These are phyloP conservation scores for Mycena vitilis DNA, from an alignment of 768 basidiomycete species.

Conservation along the genomic window DNA sequence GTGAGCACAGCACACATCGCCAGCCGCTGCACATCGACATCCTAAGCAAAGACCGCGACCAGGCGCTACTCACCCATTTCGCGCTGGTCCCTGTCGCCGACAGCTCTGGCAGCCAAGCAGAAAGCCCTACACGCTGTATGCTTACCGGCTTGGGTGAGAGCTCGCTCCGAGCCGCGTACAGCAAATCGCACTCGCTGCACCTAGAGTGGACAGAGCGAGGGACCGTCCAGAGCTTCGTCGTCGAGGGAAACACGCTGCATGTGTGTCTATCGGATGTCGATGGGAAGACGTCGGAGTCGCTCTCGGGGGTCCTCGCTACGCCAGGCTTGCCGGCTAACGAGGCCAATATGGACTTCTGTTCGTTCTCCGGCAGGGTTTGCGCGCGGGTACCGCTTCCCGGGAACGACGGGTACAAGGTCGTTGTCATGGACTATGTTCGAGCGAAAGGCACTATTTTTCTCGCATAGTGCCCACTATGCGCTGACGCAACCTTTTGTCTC, in stretches of 20 bases:
- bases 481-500: too few species aligned
- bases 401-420: slow-evolving; percentile 1
- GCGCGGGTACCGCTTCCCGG: neutral
- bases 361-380: slow-evolving; percentile 29
- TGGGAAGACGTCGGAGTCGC: neutral
- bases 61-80: slow-evolving; percentile 19
- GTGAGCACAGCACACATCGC: slow-evolving; percentile 14
- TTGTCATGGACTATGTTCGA: slow-evolving; percentile 20
- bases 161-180: neutral
- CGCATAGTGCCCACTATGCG: too few species aligned
- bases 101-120: neutral
- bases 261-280: slow-evolving; percentile 14
- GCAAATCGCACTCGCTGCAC: slow-evolving; percentile 20
- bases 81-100: neutral
- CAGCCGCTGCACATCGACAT: slow-evolving; percentile 29
- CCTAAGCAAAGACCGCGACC: slow-evolving; percentile 1
- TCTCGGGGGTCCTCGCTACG: slow-evolving; percentile 15
- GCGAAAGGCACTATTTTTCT: neutral
- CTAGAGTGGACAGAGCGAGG: slow-evolving; percentile 25
- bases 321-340: slow-evolving; percentile 18
- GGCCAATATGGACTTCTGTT: slow-evolving; percentile 28
- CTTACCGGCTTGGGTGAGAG: slow-evolving; percentile 24
- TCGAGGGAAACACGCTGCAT: slow-evolving; percentile 1
- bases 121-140: neutral
- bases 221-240: slow-evolving; percentile 23